Evolutionary conservation across 2,329 filamentous ascomycete species (phyloP), one percentile per base, ranked within the genome.

Genomic region (Akanthomyces dipterigenus): DNA sequence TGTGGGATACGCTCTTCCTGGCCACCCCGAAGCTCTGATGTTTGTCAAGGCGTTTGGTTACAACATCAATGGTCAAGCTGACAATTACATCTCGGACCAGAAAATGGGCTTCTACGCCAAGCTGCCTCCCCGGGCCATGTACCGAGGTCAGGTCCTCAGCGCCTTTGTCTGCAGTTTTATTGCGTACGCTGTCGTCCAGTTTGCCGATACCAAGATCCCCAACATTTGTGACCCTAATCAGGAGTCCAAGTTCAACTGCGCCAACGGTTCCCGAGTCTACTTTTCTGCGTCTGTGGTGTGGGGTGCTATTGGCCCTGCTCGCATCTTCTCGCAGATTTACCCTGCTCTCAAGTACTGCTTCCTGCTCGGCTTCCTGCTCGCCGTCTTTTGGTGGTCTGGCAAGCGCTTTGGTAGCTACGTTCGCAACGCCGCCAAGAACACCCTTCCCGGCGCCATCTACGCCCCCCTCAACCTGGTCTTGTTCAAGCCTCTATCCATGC

Each of bases 11-110:
- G 67, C 66, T 22, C 69, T 74, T 34, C 70, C 70, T 7, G 71
- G 72, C 26, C 75, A 73, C 60, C 71, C 70, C 12, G 70, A 68
- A 34, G 67, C 68, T 5, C 65, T 73, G 31, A 67, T 72, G 62
- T 93, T 93, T 68, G 88, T 91, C 36, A 93, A 78, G 68, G 70
- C 71, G 2, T 77, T 72, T 45, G 73, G 73, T 1, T 75, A 72
- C 63, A 76, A 74, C 12, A 72, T 79, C 38, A 77, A 76, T 1
- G 76, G 76, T 1, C 77, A 77, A 58, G 72, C 72, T 22, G 74
- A 75, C 51, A 76, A 73, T 62, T 76, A 75, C 60, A 70, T 75
- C 70, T 66, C 67, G 2, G 69, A 69, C 24, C 69, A 70, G 38
- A 74, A 74, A 62, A 71, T 71, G 63, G 72, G 70, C 6, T 71